Evolutionary conservation across 140 eudicot species (phyloP).

Genomic region (Flaveria floridana): DNA sequence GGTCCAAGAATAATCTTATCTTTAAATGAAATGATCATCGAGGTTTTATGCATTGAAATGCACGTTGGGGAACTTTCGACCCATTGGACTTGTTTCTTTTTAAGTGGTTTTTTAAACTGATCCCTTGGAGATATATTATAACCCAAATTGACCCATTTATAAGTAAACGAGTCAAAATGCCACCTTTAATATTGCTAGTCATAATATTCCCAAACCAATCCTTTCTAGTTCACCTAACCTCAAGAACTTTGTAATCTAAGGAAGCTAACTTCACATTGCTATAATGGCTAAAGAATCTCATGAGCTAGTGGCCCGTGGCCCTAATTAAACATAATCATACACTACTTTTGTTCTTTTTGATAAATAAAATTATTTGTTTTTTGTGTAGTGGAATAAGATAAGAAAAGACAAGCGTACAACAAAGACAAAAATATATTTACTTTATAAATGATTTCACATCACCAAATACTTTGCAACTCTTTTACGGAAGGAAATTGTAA

Average conservation of each 20-base stretch:
- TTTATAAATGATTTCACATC: conserved; percentile 31
- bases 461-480: conserved; percentile 6
- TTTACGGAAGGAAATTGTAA: conserved; percentile 5
- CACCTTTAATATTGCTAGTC: background rate
- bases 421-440: conserved; percentile 10
- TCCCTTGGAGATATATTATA: background rate
- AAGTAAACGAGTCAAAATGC: background rate
- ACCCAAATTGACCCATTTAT: background rate
- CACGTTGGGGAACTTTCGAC: background rate
- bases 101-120: background rate
- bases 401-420: conserved; percentile 23
- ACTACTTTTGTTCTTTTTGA: conserved; percentile 3
- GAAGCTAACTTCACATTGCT: conserved; percentile 9
- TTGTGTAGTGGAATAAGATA: conserved; percentile 18
- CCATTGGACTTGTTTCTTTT: background rate
- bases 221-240: background rate
- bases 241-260: background rate
- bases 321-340: background rate
- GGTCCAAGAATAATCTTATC: background rate
- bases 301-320: conserved; percentile 18
- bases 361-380: background rate
- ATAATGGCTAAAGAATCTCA: conserved; percentile 17
- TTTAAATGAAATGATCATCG: background rate
- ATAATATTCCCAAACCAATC: background rate
- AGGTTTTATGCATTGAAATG: background rate